Conservation (phyloP, 257 asterid species). For the Solanum lignicaule region DNA sequence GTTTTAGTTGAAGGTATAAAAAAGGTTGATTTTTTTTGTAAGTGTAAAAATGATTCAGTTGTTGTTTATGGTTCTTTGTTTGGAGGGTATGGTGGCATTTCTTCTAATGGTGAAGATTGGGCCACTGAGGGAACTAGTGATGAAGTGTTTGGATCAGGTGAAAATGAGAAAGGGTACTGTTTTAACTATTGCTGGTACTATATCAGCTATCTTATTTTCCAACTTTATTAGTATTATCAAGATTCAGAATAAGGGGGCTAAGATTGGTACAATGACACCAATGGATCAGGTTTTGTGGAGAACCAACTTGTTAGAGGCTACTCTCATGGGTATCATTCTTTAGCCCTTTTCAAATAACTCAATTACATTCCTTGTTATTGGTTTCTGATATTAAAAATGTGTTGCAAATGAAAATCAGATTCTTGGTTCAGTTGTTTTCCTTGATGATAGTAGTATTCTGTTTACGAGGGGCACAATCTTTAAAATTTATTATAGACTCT, state of each 20-base stretch:
- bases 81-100: conserved; percentile 73
- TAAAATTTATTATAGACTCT: background rate
- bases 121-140: conserved; percentile 72
- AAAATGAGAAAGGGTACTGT: conserved; percentile 83
- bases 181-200: conserved; percentile 70
- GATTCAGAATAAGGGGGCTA: conserved; percentile 94
- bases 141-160: conserved; percentile 83
- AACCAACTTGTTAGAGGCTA: conserved; percentile 88
- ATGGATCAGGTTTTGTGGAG: conserved; percentile 99
- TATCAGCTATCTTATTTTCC: conserved; percentile 63
- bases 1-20: background rate
- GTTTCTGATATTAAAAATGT: background rate
- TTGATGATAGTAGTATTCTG: background rate
- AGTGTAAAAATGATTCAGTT: conserved; percentile 60
- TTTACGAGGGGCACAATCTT: background rate
- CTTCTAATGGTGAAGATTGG: conserved; percentile 88
- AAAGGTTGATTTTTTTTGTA: background rate
- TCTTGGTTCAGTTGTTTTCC: background rate
- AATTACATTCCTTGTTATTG: background rate
- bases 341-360: background rate
- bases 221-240: conserved; percentile 65
- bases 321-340: conserved; percentile 71
- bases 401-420: background rate
- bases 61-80: conserved; percentile 64
- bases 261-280: conserved; percentile 94